Percentiles rank a stretch among this genome's conserved stretches.
phyloP scores from a whole-genome alignment of 257 asterid species.

The Phtheirospermum japonicum region DNA sequence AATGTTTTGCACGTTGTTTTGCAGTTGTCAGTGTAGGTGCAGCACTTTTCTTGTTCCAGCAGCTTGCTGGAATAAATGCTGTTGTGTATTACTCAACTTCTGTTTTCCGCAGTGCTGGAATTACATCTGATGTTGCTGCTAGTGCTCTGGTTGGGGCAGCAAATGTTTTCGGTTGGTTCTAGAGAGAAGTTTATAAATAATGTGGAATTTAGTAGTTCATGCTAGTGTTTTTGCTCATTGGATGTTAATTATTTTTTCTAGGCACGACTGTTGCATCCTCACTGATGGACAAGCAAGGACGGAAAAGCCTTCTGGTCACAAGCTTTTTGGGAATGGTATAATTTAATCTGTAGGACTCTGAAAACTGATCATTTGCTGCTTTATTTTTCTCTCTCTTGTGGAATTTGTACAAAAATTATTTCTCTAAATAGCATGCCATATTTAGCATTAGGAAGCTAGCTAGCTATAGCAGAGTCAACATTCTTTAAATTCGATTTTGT shows the following conservation, averaged over 20 bases:
- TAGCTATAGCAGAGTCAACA: neutral
- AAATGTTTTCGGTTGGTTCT: slow-evolving; percentile 80
- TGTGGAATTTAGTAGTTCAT: slow-evolving; percentile 1
- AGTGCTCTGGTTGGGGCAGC: slow-evolving; percentile 97
- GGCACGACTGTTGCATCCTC: slow-evolving; percentile 90
- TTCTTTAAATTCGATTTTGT: neutral
- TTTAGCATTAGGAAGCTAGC: neutral
- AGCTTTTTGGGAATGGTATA: slow-evolving; percentile 96
- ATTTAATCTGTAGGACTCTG: slow-evolving; percentile 14
- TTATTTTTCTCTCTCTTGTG: neutral
- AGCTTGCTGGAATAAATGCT: slow-evolving; percentile 93
- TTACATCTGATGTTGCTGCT: slow-evolving; percentile 89
- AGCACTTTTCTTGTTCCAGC: slow-evolving; percentile 83
- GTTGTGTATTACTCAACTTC: slow-evolving; percentile 91
- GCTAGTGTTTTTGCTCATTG: slow-evolving; percentile 27
- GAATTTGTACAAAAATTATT: neutral
- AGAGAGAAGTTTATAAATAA: slow-evolving; percentile 5
- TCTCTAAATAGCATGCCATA: neutral
- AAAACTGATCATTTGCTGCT: neutral
- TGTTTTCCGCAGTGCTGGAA: slow-evolving; percentile 91
- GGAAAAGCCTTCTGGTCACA: slow-evolving; percentile 84
- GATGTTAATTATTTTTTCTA: slow-evolving; percentile 27
- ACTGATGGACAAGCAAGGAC: slow-evolving; percentile 93
- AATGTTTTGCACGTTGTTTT: slow-evolving; percentile 17
- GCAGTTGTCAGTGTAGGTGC: slow-evolving; percentile 97